Percentiles rank a stretch among this genome's conserved stretches.
These are phyloP conservation scores for Rhododendron griersonianum DNA, from an alignment of 148 eudicot genomes.

Conservation along the genomic window DNA sequence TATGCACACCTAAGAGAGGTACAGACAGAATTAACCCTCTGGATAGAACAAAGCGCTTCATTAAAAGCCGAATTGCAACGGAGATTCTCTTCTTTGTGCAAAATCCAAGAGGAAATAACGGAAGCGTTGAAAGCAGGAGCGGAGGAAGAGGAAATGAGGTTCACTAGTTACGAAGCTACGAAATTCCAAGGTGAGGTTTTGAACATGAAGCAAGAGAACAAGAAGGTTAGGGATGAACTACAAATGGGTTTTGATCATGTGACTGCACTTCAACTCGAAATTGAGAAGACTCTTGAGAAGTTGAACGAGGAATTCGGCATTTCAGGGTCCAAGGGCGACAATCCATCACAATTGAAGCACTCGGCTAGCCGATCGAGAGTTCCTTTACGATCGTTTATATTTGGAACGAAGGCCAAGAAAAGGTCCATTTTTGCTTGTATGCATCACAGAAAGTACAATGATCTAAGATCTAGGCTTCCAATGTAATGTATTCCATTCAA, in stretches of 20 bases:
- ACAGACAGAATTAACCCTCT: slow-evolving; percentile 56
- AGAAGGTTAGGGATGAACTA: slow-evolving; percentile 77
- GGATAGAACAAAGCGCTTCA: slow-evolving; percentile 60
- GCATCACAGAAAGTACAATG: slow-evolving; percentile 26
- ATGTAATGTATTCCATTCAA: neutral
- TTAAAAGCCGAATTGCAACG: slow-evolving; percentile 66
- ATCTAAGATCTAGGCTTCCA: slow-evolving; percentile 2
- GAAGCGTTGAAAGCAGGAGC: slow-evolving; percentile 53
- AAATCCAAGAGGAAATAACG: slow-evolving; percentile 65
- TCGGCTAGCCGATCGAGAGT: slow-evolving; percentile 32
- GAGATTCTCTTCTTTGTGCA: slow-evolving; percentile 53
- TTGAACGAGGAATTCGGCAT: slow-evolving; percentile 56
- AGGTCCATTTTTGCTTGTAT: slow-evolving; percentile 62
- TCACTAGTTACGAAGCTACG: slow-evolving; percentile 88
- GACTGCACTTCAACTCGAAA: slow-evolving; percentile 51
- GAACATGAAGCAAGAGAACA: slow-evolving; percentile 94
- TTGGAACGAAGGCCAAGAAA: slow-evolving; percentile 65
- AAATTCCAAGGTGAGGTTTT: slow-evolving; percentile 85
- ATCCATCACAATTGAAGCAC: slow-evolving; percentile 22
- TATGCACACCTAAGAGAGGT: slow-evolving; percentile 78
- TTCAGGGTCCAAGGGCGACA: slow-evolving; percentile 22
- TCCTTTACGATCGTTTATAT: slow-evolving; percentile 74
- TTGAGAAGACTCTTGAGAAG: slow-evolving; percentile 50
- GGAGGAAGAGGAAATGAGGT: slow-evolving; percentile 73
- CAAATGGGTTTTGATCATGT: slow-evolving; percentile 71